These are phyloP conservation scores for Talinum fruticosum DNA, from an alignment of 148 eudicot species.

Conservation along the genomic window DNA sequence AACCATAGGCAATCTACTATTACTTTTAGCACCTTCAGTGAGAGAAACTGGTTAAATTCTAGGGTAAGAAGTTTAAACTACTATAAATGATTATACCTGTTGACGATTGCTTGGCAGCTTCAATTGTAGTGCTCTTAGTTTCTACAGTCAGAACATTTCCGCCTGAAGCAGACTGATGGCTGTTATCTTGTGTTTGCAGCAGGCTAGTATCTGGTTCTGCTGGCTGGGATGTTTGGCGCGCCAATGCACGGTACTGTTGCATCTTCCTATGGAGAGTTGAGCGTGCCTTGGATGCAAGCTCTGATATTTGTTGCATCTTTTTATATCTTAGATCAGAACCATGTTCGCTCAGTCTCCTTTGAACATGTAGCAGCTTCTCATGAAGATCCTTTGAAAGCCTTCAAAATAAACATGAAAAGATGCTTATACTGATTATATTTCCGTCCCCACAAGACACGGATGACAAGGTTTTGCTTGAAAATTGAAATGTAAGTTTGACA, in stretches of 20 bases:
- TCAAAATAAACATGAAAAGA: constrained; percentile 19
- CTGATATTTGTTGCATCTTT: constrained; percentile 58
- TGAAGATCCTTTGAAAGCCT: constrained; percentile 72
- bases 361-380: constrained; percentile 48
- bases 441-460: neutral
- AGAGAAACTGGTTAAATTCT: constrained; percentile 9
- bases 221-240: constrained; percentile 30
- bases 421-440: neutral
- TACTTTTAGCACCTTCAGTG: constrained; percentile 33
- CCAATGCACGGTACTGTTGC: constrained; percentile 53
- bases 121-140: constrained; percentile 18
- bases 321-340: constrained; percentile 46
- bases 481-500: no score
- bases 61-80: constrained; percentile 5
- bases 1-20: constrained; percentile 43
- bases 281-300: constrained; percentile 63
- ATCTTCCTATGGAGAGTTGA: constrained; percentile 66
- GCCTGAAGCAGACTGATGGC: constrained; percentile 28
- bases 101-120: constrained; percentile 26
- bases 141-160: constrained; percentile 18
- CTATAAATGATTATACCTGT: constrained; percentile 38
- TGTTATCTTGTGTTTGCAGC: constrained; percentile 16
- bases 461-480: no score
- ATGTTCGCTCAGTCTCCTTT: constrained; percentile 53
- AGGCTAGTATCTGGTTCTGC: constrained; percentile 20